Evolutionary conservation across 495 filamentous ascomycete genomes (phyloP).

Genomic region (Tuber magnatum): DNA sequence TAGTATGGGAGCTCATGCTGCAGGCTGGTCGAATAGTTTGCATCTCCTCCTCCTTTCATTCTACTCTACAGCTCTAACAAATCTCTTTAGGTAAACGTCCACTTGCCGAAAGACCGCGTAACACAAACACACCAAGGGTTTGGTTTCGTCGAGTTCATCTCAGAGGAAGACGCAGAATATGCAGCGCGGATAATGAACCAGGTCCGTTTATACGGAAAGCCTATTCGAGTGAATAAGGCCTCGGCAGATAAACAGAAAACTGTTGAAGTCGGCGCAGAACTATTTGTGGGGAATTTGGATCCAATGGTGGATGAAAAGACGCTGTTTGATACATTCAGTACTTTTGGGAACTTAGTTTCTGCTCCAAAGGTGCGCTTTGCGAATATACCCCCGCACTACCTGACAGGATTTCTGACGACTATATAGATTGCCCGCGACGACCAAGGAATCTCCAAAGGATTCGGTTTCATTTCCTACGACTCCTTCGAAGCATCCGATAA

Average conservation of each 20-base stretch:
- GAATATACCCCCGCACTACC: constrained; percentile 1
- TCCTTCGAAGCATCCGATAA: constrained; percentile 93
- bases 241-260: constrained; percentile 95
- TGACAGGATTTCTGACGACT: constrained; percentile 25
- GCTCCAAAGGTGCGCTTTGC: constrained; percentile 61
- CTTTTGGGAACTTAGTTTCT: constrained; percentile 78
- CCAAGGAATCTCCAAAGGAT: constrained; percentile 83
- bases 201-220: constrained; percentile 85
- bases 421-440: constrained; percentile 79
- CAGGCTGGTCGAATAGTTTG: constrained; percentile 76
- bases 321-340: constrained; percentile 93
- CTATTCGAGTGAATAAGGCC: constrained; percentile 94
- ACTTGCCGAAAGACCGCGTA: constrained; percentile 94
- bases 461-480: constrained; percentile 91
- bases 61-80: constrained; percentile 11
- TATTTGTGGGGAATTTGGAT: constrained; percentile 95
- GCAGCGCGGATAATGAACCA: constrained; percentile 95
- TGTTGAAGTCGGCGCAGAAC: constrained; percentile 90
- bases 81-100: constrained; percentile 64
- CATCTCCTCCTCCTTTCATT: not conserved
- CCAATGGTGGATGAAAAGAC: constrained; percentile 91
- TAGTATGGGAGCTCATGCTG: constrained; percentile 96
- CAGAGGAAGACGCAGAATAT: constrained; percentile 94
- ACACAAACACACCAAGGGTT: constrained; percentile 95
- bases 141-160: constrained; percentile 97